phyloP scores from a whole-genome alignment of 2,329 filamentous ascomycete genomes.

The Sporothrix variecibatus region DNA sequence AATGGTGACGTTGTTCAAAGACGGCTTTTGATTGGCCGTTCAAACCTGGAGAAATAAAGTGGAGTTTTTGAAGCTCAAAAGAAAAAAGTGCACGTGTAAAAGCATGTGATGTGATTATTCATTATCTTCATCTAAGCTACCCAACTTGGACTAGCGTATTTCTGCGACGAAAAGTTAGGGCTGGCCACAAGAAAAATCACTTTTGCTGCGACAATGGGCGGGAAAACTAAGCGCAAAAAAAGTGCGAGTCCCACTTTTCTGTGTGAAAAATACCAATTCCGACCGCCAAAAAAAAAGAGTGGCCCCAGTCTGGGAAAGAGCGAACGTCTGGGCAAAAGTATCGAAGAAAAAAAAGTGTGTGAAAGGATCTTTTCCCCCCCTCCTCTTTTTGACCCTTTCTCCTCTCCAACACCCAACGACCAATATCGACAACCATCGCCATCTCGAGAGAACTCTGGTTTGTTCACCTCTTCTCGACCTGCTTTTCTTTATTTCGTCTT shows the following conservation, averaged over 20 bases:
- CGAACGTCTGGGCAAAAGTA: not conserved
- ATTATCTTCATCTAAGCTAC: not conserved
- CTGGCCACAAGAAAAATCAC: constrained; percentile 3
- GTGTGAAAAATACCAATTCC: constrained; percentile 19
- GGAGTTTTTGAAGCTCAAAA: not conserved
- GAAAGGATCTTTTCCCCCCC: constrained; percentile 20
- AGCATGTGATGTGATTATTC: constrained; percentile 4
- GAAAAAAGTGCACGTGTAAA: not conserved
- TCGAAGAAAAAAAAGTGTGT: constrained; percentile 15
- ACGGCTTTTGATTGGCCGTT: constrained; percentile 5
- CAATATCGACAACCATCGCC: constrained; percentile 25
- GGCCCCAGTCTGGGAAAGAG: not conserved
- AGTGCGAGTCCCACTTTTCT: constrained; percentile 16
- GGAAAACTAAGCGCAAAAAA: constrained; percentile 25
- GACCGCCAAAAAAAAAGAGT: constrained; percentile 14
- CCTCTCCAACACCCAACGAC: constrained; percentile 20
- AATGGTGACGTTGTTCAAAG: constrained; percentile 20
- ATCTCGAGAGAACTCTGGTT: constrained; percentile 23
- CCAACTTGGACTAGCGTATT: not conserved
- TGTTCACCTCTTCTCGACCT: not conserved
- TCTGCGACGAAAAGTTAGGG: not conserved
- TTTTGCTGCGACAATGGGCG: not conserved
- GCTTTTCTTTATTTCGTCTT: not conserved
- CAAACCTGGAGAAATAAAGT: not conserved
- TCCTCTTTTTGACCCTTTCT: not conserved